A percentile compares a stretch with the other conserved stretches of the same genome.
These are phyloP conservation scores for Gnomoniopsis smithogilvyi DNA, from an alignment of 2,329 filamentous ascomycete genomes.

Conservation along the genomic window DNA sequence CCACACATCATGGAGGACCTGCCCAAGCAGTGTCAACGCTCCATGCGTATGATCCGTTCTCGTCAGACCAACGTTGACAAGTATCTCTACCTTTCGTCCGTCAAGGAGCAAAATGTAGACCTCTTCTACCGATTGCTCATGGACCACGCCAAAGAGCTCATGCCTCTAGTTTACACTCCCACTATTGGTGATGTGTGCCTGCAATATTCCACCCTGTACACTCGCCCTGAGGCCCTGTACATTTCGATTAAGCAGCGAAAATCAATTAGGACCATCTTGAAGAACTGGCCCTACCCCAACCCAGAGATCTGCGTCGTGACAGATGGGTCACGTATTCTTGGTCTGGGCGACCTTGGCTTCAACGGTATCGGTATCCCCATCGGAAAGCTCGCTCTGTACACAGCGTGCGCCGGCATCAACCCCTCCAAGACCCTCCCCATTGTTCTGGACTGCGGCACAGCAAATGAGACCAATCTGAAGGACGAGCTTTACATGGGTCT, in stretches of 20 bases:
- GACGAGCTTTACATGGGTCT: conserved; percentile 86
- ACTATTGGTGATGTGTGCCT: conserved; percentile 95
- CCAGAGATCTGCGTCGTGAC: conserved; percentile 97
- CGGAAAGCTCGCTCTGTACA: conserved; percentile 94
- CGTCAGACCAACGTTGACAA: conserved; percentile 73
- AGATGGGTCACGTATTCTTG: conserved; percentile 88
- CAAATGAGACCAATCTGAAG: conserved; percentile 63
- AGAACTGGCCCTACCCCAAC: conserved; percentile 86
- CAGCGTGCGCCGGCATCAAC: conserved; percentile 89
- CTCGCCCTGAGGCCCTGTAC: conserved; percentile 91
- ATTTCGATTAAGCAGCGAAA: conserved; percentile 93
- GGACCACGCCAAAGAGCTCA: conserved; percentile 72
- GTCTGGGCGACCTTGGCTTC: conserved; percentile 90
- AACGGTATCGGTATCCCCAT: conserved; percentile 98
- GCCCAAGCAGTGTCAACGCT: conserved; percentile 60
- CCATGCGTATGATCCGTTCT: conserved; percentile 70
- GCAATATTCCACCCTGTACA: conserved; percentile 94
- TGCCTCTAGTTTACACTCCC: conserved; percentile 82
- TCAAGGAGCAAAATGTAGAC: conserved; percentile 74
- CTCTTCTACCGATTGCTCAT: conserved; percentile 82
- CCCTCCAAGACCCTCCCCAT: conserved; percentile 78
- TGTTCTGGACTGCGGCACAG: conserved; percentile 64
- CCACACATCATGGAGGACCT: conserved; percentile 61
- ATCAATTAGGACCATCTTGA: conserved; percentile 81
- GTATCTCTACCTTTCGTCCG: conserved; percentile 75